Base-by-base conservation (phyloP, 305 asterid genomes). In the Plantago lanceolata region DNA sequence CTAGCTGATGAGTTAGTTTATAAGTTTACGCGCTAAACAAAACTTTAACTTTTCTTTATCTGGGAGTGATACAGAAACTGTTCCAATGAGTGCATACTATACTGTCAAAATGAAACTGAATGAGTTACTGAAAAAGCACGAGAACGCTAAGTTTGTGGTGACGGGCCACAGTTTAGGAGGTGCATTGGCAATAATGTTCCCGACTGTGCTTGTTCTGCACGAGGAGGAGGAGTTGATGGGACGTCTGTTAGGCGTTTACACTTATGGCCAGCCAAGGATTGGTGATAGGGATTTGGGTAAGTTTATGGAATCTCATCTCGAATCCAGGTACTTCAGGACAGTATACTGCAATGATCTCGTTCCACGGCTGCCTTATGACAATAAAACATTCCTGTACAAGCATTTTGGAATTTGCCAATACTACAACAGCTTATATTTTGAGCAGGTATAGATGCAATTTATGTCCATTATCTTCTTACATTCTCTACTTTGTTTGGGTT, bases 111-210 rank as follows among this genome's bases (percentile, higher is more conserved):
- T 71, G 17, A 84, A 78, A 57, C 88, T 93, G 57, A 81, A 74
- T 68, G 74, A 76, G 29, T 29, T 93, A 71, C 86, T 93, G 48
- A 37, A 70, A 54, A 84, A 87, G 76, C 90, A 93, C 81, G 64
- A 64, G 64, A 78, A 84, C 6, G 96, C 99, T 0, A 86, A 79
- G 44, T 79, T 93, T 77, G 82, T 87, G 18, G 87, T 87, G 26
- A 90, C 96, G 0, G 99, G 99, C 45, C 99, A 93, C 71, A 93
- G 99, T 73, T 77, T 93, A 37, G 99, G 99, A 14, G 99, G 97
- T 69, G 97, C 99, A 17, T 75, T 93, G 19, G 96, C 99, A 12
- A 83, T 93, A 74, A 44, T 93, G 78, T 85, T 90, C 81, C 95
- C 97, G 0, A 79, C 88, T 0, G 81, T 93, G 75, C 75, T 90